These are phyloP conservation scores for Arthrobotrys iridis DNA, from an alignment of 2,329 filamentous ascomycete species.

Conservation along the genomic window DNA sequence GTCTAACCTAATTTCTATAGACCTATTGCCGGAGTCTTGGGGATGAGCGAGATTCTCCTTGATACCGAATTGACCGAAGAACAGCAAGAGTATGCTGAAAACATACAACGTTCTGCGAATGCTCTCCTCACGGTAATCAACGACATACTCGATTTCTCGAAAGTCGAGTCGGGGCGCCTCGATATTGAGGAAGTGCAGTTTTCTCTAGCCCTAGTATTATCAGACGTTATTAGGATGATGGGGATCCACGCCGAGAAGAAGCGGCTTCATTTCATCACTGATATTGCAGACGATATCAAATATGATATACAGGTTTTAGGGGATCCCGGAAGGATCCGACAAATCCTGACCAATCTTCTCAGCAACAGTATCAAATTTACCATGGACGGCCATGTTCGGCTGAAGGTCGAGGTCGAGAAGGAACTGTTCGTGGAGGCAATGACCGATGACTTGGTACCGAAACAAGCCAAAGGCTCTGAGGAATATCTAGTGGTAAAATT, in stretches of 20 bases:
- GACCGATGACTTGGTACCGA: constrained; percentile 32
- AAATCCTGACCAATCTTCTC: constrained; percentile 82
- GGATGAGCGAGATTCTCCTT: constrained; percentile 78
- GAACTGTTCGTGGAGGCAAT: constrained; percentile 62
- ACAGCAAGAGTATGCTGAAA: constrained; percentile 78
- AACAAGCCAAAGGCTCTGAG: constrained; percentile 55
- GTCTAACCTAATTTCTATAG: constrained; percentile 65
- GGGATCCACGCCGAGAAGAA: constrained; percentile 84
- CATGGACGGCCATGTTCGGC: constrained; percentile 73
- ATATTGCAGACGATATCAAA: constrained; percentile 72
- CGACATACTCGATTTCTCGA: constrained; percentile 89
- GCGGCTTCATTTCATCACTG: constrained; percentile 75
- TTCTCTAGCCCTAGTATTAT: constrained; percentile 75
- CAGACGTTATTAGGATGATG: constrained; percentile 87
- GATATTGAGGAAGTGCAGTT: constrained; percentile 85
- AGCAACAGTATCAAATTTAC: constrained; percentile 83
- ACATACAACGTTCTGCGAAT: constrained; percentile 81
- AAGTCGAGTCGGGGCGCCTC: constrained; percentile 79
- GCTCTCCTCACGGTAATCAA: constrained; percentile 88
- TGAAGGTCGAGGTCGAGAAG: constrained; percentile 72
- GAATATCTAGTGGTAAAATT: constrained; percentile 76
- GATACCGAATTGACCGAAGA: constrained; percentile 76
- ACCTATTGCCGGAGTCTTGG: constrained; percentile 81
- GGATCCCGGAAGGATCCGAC: constrained; percentile 82
- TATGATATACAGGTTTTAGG: constrained; percentile 74